A percentile compares a stretch with the other conserved stretches of the same genome.
Evolutionary conservation across 2,329 filamentous ascomycete species (phyloP).

Genomic region (Magnaporthiopsis incrustans): DNA sequence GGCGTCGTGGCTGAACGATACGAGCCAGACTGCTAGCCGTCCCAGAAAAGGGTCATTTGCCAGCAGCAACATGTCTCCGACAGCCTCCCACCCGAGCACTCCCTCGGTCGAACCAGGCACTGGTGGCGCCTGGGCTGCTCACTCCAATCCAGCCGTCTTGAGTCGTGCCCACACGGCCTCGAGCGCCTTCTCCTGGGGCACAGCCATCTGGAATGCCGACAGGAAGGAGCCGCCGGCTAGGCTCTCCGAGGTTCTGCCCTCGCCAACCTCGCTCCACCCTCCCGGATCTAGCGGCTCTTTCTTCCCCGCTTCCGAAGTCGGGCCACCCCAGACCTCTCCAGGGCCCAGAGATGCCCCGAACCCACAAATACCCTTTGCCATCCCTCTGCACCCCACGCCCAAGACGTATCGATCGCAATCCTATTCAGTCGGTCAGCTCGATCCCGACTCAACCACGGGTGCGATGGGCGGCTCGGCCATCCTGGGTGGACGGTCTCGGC

Average conservation of each 20-base stretch:
- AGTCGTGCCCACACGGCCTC: constrained; percentile 37
- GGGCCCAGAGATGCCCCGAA: constrained; percentile 46
- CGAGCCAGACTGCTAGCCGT: constrained; percentile 52
- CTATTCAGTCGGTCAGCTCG: constrained; percentile 87
- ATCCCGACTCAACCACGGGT: constrained; percentile 49
- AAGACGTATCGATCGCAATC: constrained; percentile 95
- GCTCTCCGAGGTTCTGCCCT: constrained; percentile 66
- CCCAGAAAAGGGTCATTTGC: constrained; percentile 71
- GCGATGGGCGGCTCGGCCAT: constrained; percentile 39
- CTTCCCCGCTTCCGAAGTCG: constrained; percentile 41
- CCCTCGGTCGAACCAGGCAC: constrained; percentile 58
- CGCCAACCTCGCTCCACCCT: constrained; percentile 57
- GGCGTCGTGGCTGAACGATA: constrained; percentile 82
- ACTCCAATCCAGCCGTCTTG: constrained; percentile 35
- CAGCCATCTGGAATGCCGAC: constrained; percentile 74
- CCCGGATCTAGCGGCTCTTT: constrained; percentile 33
- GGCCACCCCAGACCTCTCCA: constrained; percentile 40
- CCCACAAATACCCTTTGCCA: constrained; percentile 72
- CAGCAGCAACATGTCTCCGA: constrained; percentile 68
- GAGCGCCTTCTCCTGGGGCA: constrained; percentile 61
- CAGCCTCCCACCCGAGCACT: constrained; percentile 72
- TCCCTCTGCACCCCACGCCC: constrained; percentile 79
- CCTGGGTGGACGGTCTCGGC: constrained; percentile 42
- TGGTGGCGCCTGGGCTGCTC: constrained; percentile 46
- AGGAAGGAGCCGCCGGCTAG: constrained; percentile 71